A percentile compares a stretch with the other conserved stretches of the same genome.
Conservation (phyloP, 2,329 filamentous ascomycete genomes). For the Emericellopsis atlantica region DNA sequence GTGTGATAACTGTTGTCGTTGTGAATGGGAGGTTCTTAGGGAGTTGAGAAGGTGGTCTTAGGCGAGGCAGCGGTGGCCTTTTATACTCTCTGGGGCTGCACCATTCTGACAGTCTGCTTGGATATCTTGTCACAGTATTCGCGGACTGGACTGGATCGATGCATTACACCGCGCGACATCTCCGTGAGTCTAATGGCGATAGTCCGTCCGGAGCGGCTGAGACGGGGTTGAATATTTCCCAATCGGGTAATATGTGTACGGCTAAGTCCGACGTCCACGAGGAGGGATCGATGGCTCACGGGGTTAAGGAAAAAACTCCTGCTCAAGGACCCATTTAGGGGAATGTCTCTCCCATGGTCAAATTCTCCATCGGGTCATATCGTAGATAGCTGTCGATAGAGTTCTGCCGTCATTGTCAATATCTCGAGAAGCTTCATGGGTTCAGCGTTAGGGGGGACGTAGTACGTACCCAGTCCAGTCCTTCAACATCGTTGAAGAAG, state of each 20-base stretch:
- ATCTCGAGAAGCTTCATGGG: not conserved
- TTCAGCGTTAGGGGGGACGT: not conserved
- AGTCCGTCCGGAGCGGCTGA: not conserved
- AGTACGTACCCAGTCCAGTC: slow-evolving; percentile 26
- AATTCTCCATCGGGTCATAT: not conserved
- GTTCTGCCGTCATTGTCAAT: slow-evolving; percentile 6
- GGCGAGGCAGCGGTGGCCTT: not conserved
- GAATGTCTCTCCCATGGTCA: not conserved
- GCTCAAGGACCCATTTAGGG: not conserved
- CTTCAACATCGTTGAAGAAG: slow-evolving; percentile 17
- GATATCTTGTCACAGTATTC: not conserved
- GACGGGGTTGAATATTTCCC: slow-evolving; percentile 1
- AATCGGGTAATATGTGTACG: slow-evolving; percentile 1
- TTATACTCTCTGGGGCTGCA: not conserved
- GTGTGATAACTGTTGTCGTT: too few species aligned
- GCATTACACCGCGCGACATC: too few species aligned
- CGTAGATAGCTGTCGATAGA: slow-evolving; percentile 15
- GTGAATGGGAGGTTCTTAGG: too few species aligned
- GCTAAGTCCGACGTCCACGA: too few species aligned
- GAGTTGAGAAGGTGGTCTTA: too few species aligned
- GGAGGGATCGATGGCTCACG: too few species aligned
- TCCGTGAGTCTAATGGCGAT: too few species aligned
- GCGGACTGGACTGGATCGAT: too few species aligned
- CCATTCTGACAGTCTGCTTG: not conserved
- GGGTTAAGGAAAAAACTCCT: too few species aligned